Evolutionary conservation across 192 early-diverging fungal species (phyloP), one percentile per base, ranked within the genome.

Genomic region (Allomyces macrogynus): DNA sequence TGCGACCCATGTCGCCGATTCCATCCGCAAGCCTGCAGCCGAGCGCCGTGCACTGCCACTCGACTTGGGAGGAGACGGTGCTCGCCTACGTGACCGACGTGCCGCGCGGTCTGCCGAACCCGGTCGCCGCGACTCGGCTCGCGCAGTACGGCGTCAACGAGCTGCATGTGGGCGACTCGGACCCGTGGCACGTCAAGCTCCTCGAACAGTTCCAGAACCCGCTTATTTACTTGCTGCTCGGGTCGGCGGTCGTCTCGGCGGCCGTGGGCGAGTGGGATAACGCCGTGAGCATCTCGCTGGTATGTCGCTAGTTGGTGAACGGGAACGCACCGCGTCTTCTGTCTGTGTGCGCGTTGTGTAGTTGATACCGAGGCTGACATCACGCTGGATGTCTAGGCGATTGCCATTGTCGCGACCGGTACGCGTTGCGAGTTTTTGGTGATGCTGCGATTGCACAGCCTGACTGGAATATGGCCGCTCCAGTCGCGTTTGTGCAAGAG

Each of bases 401-500:
- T 88, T 67, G 43, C 84, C 9, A 88, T 88, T 77, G 86, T 88
- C 24, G 77, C 86, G 11, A 84, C 85, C 24, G 85, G 84, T 85
- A 74, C 60, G 60, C 66, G 27, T 26, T 25, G 23, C 62, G 25
- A 10, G 40, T 65, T 32, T 40, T 12, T 63, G 32, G 16, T 40
- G 64, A 23, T 9, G 27, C 60, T 26, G 20, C 43, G 20, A 5
- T 61, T 23, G 10, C 9, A 65, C 9, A 24, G 75, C 73, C 76
- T 18, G 74, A 75, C 57, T 64, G 72, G 14, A 77, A 75, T 65
- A 74, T 77, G 43, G 73, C 71, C 14, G 71, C 76, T 66, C 73
- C 69, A 89, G 88, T 92, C 26, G 88, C 88, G 0, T 92, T 92
- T 75, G 80, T 89, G 9, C 90, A 92, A 70, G 90, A 92, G 68